These are phyloP conservation scores for Paxillus ammoniavirescens DNA, from an alignment of 768 basidiomycete genomes.

Conservation along the genomic window DNA sequence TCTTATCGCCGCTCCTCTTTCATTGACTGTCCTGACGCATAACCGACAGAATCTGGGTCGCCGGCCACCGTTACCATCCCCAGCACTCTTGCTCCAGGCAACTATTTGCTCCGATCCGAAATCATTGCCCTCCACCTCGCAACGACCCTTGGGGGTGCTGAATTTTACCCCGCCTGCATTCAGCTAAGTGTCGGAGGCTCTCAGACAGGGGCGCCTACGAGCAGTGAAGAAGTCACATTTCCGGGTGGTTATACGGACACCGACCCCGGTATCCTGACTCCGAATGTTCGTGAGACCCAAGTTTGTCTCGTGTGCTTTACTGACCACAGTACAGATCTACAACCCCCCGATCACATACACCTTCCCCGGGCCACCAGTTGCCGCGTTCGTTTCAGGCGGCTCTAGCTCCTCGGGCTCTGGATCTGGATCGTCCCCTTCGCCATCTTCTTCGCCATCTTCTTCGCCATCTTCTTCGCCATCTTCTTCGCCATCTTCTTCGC, in stretches of 20 bases:
- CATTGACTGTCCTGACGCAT: conserved; percentile 1
- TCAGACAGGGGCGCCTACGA: conserved; percentile 20
- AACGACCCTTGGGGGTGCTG: conserved; percentile 49
- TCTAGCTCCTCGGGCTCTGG: conserved; percentile 7
- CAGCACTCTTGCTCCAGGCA: conserved; percentile 53
- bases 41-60: conserved; percentile 34
- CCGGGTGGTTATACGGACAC: conserved; percentile 70
- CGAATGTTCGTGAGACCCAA: conserved; percentile 32
- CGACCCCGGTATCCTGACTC: conserved; percentile 65
- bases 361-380: conserved; percentile 54
- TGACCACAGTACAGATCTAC: conserved; percentile 19
- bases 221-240: conserved; percentile 47
- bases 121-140: conserved; percentile 75
- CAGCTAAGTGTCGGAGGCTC: conserved; percentile 28
- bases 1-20: background rate
- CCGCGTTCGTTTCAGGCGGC: conserved; percentile 33
- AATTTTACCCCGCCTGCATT: conserved; percentile 29
- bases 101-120: conserved; percentile 75
- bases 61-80: conserved; percentile 44
- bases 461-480: too few species aligned
- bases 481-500: background rate
- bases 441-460: background rate
- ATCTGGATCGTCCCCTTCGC: conserved; percentile 1
- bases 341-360: conserved; percentile 34
- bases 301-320: background rate